These are phyloP conservation scores for Pleurotus cornucopiae DNA, from an alignment of 768 basidiomycete genomes.

Conservation along the genomic window DNA sequence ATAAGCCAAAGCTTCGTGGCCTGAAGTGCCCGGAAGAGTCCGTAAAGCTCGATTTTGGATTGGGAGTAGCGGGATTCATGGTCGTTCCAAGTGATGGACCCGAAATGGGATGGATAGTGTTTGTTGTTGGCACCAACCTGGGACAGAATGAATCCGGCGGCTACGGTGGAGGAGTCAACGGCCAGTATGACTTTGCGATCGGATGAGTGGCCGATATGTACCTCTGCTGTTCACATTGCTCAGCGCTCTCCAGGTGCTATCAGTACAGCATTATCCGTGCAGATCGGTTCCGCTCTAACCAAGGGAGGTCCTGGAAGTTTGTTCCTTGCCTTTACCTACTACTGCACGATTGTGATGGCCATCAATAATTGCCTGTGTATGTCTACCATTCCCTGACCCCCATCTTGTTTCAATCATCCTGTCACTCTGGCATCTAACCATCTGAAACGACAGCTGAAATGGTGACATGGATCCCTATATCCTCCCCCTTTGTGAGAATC, in stretches of 20 bases:
- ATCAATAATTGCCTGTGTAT: constrained; percentile 43
- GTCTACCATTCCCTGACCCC: constrained; percentile 6
- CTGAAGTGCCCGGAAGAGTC: constrained; percentile 20
- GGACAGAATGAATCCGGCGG: too few species aligned
- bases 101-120: too few species aligned
- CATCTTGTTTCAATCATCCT: constrained; percentile 13
- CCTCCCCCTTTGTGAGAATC: constrained; percentile 62
- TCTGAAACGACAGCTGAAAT: constrained; percentile 57
- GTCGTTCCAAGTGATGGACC: too few species aligned
- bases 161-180: constrained; percentile 18
- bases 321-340: constrained; percentile 46
- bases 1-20: constrained; percentile 18
- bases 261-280: constrained; percentile 72
- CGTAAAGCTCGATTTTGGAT: constrained; percentile 31
- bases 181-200: constrained; percentile 20
- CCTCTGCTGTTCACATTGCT: not conserved
- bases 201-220: constrained; percentile 22
- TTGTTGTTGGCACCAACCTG: too few species aligned
- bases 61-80: too few species aligned
- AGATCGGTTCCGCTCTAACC: constrained; percentile 57
- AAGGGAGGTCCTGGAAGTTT: constrained; percentile 60
- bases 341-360: constrained; percentile 45
- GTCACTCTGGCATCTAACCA: constrained; percentile 18
- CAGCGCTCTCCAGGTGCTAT: constrained; percentile 49
- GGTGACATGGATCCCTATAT: constrained; percentile 79